A percentile compares a stretch with the other conserved stretches of the same genome.
Conservation (phyloP, 768 basidiomycete species). For the Phlebiopsis gigantea region DNA sequence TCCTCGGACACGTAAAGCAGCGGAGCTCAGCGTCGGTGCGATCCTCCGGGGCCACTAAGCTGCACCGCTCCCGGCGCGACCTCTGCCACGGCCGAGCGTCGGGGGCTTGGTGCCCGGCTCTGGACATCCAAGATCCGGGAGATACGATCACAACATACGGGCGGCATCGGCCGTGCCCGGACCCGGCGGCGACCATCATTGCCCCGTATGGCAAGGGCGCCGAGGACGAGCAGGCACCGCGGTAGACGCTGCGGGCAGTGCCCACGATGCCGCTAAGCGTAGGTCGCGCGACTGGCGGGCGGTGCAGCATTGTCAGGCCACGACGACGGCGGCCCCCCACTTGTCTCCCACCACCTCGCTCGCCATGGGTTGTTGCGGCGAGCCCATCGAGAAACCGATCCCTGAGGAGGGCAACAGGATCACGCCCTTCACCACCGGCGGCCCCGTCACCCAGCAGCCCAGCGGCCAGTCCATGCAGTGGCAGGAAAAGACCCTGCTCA, state of each 20-base stretch:
- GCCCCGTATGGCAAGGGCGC: not conserved
- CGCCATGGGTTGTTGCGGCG: slow-evolving; percentile 69
- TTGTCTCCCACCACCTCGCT: not conserved
- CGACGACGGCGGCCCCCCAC: not conserved
- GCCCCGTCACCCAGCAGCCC: slow-evolving; percentile 50
- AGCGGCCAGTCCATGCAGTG: slow-evolving; percentile 29
- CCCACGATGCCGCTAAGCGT: slow-evolving; percentile 3
- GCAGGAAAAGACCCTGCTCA: slow-evolving; percentile 40
- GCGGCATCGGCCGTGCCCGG: not conserved
- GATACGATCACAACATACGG: not conserved
- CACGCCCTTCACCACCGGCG: slow-evolving; percentile 17
- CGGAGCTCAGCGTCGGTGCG: not conserved
- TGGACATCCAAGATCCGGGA: not conserved
- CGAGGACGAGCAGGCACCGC: slow-evolving; percentile 1
- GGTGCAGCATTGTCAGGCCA: not conserved
- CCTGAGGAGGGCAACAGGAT: slow-evolving; percentile 30
- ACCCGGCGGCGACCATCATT: not conserved
- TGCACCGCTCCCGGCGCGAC: too few species aligned
- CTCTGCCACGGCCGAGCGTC: too few species aligned
- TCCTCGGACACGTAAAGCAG: not conserved
- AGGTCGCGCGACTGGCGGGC: not conserved
- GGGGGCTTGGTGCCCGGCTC: not conserved
- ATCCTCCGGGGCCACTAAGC: too few species aligned
- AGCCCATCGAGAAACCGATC: slow-evolving; percentile 28
- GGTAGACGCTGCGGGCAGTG: slow-evolving; percentile 1